Base-by-base conservation (phyloP, 73 alveolate species). In the Halteria grandinella region DNA sequence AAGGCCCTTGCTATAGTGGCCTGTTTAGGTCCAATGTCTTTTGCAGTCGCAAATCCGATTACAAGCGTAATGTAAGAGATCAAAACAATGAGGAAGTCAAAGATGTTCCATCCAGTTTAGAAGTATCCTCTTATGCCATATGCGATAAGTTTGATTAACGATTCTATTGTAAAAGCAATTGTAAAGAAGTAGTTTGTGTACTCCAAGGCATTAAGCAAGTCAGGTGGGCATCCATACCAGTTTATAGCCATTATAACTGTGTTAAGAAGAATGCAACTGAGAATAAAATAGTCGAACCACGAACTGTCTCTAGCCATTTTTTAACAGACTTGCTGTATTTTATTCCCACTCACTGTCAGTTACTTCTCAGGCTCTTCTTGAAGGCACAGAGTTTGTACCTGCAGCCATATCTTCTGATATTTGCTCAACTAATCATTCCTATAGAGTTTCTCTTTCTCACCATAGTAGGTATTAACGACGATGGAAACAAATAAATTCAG, bases 1-100 rank as follows among this genome's bases (percentile, higher is more conserved):
- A 64, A 50, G 20, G 71, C 71, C 2, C 72, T 64, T 0, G 50
- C 4, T 49, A 33, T 5, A 75, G 53, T 0, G 41, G 18, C 17
- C 40, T 14, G 33, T 53, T 70, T 3, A 49, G 33, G 28, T 23
- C 57, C 34, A 3, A 75, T 15, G n/a, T 62, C 6, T 28, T 55
- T 29, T 8, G 64, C 57, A 1, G 32, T 17, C 11, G 48, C 15
- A 32, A 75, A 40, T 1, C 80, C 79, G 1, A 44, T 0, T 10
- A 36, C 11, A 5, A 36, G 11, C 5, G n/a, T 36, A 36, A 36
- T 14, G 18, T 31, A 23, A 36, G 85, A n/a, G 47, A 36, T 36
- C n/a, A 36, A 7, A 7, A 77, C 88, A 1, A 77, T 70, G 34
- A 77, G n/a, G 71, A 77, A 77, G 41, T 77, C 88, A 36, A 77